Evolutionary conservation across 2,329 filamentous ascomycete genomes (phyloP), one percentile per base, ranked within the genome.

Genomic region (Clonostachys chloroleuca): DNA sequence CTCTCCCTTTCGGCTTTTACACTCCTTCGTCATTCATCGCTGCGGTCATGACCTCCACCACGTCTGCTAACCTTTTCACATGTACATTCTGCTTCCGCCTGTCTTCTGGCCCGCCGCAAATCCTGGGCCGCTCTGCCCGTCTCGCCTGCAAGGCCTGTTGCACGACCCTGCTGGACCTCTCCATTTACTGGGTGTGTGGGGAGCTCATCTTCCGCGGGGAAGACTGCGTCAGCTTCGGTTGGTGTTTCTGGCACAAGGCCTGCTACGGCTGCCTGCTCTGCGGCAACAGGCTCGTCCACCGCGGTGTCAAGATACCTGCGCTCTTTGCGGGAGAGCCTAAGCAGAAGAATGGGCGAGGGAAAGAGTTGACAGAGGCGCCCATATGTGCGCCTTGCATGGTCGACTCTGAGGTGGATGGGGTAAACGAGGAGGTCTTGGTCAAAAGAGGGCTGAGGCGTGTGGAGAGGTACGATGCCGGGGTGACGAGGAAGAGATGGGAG

Each of bases 211-310:
- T 70, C 35, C 73, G 77, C 24, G 74, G 68, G 1, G 72, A 77
- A 20, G 77, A 81, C 49, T 76, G 74, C 51, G 74, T 81, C 39
- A 80, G 76, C 52, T 65, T 81, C n/a, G 77, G 77, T 0, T 81
- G 74, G 78, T 80, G 76, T 54, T 82, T 82, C 56, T 82, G 77
- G 79, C 78, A 82, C 55, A 65, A 68, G 37, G 66, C 60, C 1
- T 82, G 77, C 57, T 82, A 79, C 58, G 77, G 78, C 14, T 82
- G 77, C 56, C 56, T 82, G 50, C 60, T 81, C 37, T 81, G 67
- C 48, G 74, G 77, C 16, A 69, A 60, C 47, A 65, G 61, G 49
- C 52, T 62, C 12, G 57, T 73, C 4, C 63, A 66, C 18, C 56
- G 55, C 17, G 70, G 66, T 3, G 55, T 67, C 17, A 54, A 51